phyloP scores from a whole-genome alignment of 176 grass and related monocot genomes.

The Bolboschoenus planiculmis region DNA sequence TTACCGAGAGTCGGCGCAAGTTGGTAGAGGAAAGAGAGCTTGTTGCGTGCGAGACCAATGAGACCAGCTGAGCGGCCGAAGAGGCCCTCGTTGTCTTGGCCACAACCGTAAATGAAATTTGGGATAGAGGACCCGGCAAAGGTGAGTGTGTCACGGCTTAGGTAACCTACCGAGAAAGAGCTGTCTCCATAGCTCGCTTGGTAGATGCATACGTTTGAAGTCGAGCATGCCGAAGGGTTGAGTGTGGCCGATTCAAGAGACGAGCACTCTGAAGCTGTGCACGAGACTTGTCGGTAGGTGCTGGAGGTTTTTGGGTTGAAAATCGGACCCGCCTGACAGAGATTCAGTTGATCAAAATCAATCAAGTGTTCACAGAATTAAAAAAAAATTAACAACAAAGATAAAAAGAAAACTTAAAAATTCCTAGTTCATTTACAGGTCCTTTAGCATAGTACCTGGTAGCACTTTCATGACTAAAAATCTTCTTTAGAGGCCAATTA shows the following conservation, averaged over 20 bases:
- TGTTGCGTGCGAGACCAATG: conserved; percentile 74
- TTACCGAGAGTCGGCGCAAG: conserved; percentile 48
- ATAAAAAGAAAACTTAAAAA: neutral
- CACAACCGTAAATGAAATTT: conserved; percentile 81
- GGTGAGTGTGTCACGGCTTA: conserved; percentile 70
- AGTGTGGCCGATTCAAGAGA: conserved; percentile 49
- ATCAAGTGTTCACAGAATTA: neutral
- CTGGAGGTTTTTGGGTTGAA: conserved; percentile 41
- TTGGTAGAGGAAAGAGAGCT: conserved; percentile 75
- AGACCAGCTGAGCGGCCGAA: conserved; percentile 72
- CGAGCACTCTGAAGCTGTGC: conserved; percentile 43
- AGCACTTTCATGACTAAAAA: neutral
- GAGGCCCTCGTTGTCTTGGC: conserved; percentile 82
- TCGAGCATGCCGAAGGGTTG: conserved; percentile 54
- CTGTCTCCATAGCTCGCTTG: conserved; percentile 65
- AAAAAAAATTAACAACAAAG: neutral
- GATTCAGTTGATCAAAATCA: neutral
- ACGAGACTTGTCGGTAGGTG: conserved; percentile 47
- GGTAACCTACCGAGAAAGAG: conserved; percentile 69
- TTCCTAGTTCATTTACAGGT: neutral
- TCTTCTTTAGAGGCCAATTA: neutral
- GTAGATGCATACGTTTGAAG: conserved; percentile 55
- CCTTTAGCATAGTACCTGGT: neutral
- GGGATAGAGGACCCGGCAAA: conserved; percentile 34
- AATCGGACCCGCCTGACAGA: conserved; percentile 38